Conservation (phyloP, 805 yeast genomes). For the Yarrowia porcina region DNA sequence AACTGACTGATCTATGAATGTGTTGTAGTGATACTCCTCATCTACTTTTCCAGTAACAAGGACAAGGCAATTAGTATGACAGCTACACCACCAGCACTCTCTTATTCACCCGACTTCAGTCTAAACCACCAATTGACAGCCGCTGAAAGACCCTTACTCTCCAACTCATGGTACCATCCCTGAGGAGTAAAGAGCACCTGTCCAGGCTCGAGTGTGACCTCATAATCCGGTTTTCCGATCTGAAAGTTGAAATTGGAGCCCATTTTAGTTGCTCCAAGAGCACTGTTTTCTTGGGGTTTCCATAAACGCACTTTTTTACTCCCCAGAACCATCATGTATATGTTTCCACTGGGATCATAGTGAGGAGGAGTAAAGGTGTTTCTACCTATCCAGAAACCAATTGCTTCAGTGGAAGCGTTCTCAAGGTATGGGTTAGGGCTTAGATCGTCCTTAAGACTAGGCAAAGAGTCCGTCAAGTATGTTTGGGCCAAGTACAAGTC, state of each 20-base stretch:
- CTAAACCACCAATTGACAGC: slow-evolving; percentile 25
- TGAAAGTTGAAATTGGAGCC: slow-evolving; percentile 19
- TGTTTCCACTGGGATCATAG: slow-evolving; percentile 16
- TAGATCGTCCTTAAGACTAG: slow-evolving; percentile 3
- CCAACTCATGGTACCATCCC: slow-evolving; percentile 20
- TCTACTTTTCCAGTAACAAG: too few species aligned
- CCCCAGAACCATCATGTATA: slow-evolving; percentile 8
- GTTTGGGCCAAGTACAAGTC: slow-evolving; percentile 21
- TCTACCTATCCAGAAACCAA: slow-evolving; percentile 20
- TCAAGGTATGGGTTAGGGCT: slow-evolving; percentile 12
- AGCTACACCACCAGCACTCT: too few species aligned
- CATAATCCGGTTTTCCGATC: slow-evolving; percentile 1
- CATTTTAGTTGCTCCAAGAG: not conserved
- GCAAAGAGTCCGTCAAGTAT: slow-evolving; percentile 7
- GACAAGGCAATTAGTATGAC: too few species aligned
- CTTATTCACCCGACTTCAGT: too few species aligned
- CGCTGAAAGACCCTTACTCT: not conserved
- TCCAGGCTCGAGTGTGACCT: not conserved
- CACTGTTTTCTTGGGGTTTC: slow-evolving; percentile 1
- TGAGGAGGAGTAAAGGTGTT: slow-evolving; percentile 21
- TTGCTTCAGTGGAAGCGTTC: not conserved
- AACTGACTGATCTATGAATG: too few species aligned
- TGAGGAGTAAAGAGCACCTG: slow-evolving; percentile 20
- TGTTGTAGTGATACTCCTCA: too few species aligned
- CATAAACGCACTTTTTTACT: slow-evolving; percentile 19